Conservation (phyloP, 2,329 filamentous ascomycete genomes). For the Neospermospora avenae region DNA sequence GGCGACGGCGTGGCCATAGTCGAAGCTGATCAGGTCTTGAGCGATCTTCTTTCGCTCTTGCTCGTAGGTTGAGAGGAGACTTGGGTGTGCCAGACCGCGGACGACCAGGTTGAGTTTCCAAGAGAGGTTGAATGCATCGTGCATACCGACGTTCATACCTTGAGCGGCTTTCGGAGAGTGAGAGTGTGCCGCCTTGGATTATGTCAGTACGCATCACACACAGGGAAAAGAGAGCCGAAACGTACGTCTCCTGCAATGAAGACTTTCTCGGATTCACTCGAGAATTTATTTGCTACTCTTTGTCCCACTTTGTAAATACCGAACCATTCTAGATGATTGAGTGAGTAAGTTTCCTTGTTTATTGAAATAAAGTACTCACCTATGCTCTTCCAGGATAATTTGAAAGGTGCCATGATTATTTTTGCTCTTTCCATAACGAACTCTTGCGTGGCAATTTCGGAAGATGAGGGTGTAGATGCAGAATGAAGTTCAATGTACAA, state of each 20-base stretch:
- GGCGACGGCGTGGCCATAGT: constrained; percentile 55
- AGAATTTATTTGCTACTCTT: constrained; percentile 56
- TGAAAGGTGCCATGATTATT: constrained; percentile 57
- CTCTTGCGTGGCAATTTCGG: constrained; percentile 49
- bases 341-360: neutral
- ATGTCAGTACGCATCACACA: constrained; percentile 35
- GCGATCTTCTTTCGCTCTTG: constrained; percentile 60
- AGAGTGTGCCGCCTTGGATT: constrained; percentile 50
- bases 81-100: constrained; percentile 52
- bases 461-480: constrained; percentile 41
- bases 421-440: constrained; percentile 68
- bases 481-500: constrained; percentile 60
- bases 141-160: constrained; percentile 55
- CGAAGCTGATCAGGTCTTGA: constrained; percentile 62
- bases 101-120: constrained; percentile 53
- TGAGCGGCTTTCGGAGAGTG: constrained; percentile 63
- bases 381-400: constrained; percentile 66
- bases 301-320: constrained; percentile 57
- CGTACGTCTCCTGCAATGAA: constrained; percentile 51
- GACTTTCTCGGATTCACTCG: constrained; percentile 48
- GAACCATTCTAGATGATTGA: constrained; percentile 56
- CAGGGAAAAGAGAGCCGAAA: constrained; percentile 23
- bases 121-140: constrained; percentile 60
- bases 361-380: constrained; percentile 55
- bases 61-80: constrained; percentile 59